Evolutionary conservation across 1,284 basidiomycete species (phyloP).

Genomic region (Ustilago cynodontis): DNA sequence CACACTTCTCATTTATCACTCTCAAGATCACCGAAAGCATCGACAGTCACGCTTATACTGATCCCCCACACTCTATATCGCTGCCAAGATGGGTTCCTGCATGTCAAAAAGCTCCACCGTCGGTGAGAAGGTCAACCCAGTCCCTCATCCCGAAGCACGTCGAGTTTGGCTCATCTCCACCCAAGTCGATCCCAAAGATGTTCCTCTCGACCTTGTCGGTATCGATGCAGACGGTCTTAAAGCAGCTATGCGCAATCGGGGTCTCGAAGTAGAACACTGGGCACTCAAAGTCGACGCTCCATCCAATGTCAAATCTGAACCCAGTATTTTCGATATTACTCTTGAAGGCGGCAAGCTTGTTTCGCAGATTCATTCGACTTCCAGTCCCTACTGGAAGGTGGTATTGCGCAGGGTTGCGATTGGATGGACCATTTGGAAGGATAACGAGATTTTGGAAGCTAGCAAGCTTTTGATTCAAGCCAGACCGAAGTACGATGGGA

Average conservation of each 20-base stretch:
- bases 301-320: constrained; percentile 6
- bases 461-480: constrained; percentile 38
- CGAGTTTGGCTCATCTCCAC: constrained; percentile 44
- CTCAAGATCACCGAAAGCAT: neutral
- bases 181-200: constrained; percentile 25
- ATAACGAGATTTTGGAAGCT: constrained; percentile 38
- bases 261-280: constrained; percentile 53
- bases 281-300: constrained; percentile 45
- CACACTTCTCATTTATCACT: neutral
- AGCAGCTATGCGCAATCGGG: constrained; percentile 48
- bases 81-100: constrained; percentile 54
- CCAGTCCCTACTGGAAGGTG: constrained; percentile 35
- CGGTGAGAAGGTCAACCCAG: constrained; percentile 19
- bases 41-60: neutral
- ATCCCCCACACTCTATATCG: neutral
- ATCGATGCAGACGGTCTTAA: constrained; percentile 45
- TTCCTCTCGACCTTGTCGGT: constrained; percentile 43
- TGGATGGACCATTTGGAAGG: constrained; percentile 52
- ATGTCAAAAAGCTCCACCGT: constrained; percentile 41
- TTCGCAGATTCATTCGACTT: constrained; percentile 21
- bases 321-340: constrained; percentile 48
- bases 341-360: constrained; percentile 30
- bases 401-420: constrained; percentile 30
- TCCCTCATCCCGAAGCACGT: constrained; percentile 40
- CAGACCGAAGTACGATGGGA: constrained; percentile 48